Evolutionary conservation across 2,329 filamentous ascomycete genomes (phyloP), one percentile per base, ranked within the genome.

Genomic region (Catunica adiposa): DNA sequence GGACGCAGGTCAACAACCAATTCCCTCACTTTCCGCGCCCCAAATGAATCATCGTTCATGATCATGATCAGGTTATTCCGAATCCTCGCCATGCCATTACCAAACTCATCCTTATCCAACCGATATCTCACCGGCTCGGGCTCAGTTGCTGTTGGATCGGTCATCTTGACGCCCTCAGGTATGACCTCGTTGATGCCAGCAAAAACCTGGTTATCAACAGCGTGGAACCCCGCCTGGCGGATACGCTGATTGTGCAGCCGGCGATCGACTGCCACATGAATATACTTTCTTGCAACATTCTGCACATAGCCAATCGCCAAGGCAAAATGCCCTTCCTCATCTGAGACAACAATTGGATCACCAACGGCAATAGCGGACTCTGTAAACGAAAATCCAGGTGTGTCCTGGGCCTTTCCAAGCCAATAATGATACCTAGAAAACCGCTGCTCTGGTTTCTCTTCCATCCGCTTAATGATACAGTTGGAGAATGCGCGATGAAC

Each of bases 51-150:
- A 61, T 89, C 81, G 42, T 86, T 80, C 89, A 98, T 97, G 63
- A 95, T 79, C 61, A 89, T 86, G 31, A 97, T 80, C 1, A 98
- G 76, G 62, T 97, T 98, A 68, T 95, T 96, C 54, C 92, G 82
- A 48, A 95, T 86, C 29, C 85, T 84, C 2, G 92, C 89, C 87
- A 98, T 94, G 57, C 92, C 92, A 63, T 94, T 97, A 69, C 88
- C 94, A 68, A 98, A 98, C 65, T 98, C 92, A 63, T 98, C 92
- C 66, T 96, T 96, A 69, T 98, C 92, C 3, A 98, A 73, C 23
- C 92, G 84, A 63, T 95, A 98, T 51, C 80, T 74, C 4, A 84
- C 70, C 73, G 73, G 11, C 11, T 56, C 51, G 2, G 50, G 50
- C 42, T 51, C 48, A 8, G 22, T 23, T 3, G 44, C 22, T 8